Conservation (phyloP, 2,329 filamentous ascomycete species). For the Didymella arachidicola region DNA sequence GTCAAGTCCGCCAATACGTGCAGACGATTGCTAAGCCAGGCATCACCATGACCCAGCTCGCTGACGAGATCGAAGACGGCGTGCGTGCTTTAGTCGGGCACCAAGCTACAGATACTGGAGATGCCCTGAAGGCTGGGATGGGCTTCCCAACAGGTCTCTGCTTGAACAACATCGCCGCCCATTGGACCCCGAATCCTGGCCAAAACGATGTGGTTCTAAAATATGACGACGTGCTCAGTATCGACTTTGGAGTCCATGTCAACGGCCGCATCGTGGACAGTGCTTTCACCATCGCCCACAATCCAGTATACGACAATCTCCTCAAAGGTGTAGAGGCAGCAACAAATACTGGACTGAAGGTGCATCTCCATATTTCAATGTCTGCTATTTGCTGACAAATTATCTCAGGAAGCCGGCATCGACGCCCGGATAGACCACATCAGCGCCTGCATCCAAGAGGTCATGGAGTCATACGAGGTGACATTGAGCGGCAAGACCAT, state of each 20-base stretch:
- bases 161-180: conserved; percentile 82
- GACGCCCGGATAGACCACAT: conserved; percentile 88
- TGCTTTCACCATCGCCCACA: conserved; percentile 72
- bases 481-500: conserved; percentile 78
- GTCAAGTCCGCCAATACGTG: conserved; percentile 82
- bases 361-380: conserved; percentile 38
- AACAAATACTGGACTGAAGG: conserved; percentile 77
- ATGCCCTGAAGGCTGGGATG: conserved; percentile 79
- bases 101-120: conserved; percentile 75
- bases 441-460: conserved; percentile 83
- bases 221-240: conserved; percentile 75
- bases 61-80: conserved; percentile 81
- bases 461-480: conserved; percentile 91
- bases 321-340: conserved; percentile 71
- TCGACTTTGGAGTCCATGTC: conserved; percentile 75
- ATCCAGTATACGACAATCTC: conserved; percentile 72
- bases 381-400: conserved; percentile 10
- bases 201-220: conserved; percentile 79
- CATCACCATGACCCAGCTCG: conserved; percentile 77
- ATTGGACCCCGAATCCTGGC: conserved; percentile 85
- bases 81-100: conserved; percentile 79
- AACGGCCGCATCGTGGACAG: conserved; percentile 76
- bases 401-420: conserved; percentile 77
- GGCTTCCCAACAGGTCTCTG: conserved; percentile 85
- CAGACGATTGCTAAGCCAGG: conserved; percentile 81